Evolutionary conservation across 805 yeast species (phyloP).

Genomic region (Dipodascopsis uninucleata): DNA sequence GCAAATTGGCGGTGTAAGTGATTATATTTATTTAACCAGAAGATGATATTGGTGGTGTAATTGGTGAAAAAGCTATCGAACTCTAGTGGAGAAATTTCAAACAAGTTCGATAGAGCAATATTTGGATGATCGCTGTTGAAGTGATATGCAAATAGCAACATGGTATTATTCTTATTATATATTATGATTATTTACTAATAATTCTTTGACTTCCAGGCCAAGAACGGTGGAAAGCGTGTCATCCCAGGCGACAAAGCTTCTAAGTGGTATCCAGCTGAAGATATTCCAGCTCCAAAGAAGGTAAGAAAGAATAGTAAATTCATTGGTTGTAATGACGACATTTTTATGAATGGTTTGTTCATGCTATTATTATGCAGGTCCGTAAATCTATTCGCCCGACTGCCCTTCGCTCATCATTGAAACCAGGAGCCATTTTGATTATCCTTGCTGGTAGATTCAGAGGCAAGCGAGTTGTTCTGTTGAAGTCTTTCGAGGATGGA

Average conservation of each 20-base stretch:
- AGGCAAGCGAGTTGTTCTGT: slow-evolving; percentile 99
- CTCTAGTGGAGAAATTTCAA: background rate
- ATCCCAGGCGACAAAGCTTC: slow-evolving; percentile 54
- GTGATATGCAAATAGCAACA: background rate
- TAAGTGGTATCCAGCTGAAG: slow-evolving; percentile 94
- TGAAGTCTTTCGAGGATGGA: slow-evolving; percentile 96
- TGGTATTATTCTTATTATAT: background rate
- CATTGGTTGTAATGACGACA: background rate
- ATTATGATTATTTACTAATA: background rate
- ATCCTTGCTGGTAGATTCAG: slow-evolving; percentile 99
- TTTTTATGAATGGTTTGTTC: background rate
- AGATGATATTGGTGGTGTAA: background rate
- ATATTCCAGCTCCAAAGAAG: slow-evolving; percentile 80
- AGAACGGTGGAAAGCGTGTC: slow-evolving; percentile 38
- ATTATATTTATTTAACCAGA: background rate
- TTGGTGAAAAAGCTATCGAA: slow-evolving; percentile 1
- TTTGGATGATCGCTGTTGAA: background rate
- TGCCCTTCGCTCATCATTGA: slow-evolving; percentile 90
- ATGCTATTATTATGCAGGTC: slow-evolving; percentile 36
- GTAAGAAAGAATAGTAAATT: slow-evolving; percentile 1
- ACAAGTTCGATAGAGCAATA: background rate
- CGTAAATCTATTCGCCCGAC: slow-evolving; percentile 92
- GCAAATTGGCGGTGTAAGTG: slow-evolving; percentile 37
- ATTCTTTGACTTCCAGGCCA: slow-evolving; percentile 29
- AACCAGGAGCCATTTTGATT: slow-evolving; percentile 97